Evolutionary conservation across 2,329 filamentous ascomycete species (phyloP), one percentile per base, ranked within the genome.

Genomic region (Cladosporium sp.): DNA sequence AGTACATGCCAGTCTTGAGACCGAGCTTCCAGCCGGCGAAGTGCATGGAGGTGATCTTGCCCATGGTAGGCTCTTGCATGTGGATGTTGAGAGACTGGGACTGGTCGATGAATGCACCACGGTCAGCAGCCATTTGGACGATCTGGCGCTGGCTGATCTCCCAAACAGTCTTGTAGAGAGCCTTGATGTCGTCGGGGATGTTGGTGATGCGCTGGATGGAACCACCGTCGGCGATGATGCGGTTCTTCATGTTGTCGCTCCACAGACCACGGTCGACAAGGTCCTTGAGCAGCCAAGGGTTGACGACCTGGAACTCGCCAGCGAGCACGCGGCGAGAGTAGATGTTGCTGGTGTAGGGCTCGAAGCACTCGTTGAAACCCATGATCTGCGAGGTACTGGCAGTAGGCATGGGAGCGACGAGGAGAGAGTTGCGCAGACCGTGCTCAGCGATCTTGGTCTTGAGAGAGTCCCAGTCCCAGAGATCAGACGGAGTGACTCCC

Each of bases 221-320:
- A 59, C 93, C 93, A 60, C 89, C 89, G 56, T 96, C 92, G 52
- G 93, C 87, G 65, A 99, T 99, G 79, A 99, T 99, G 64, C 93
- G 90, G 80, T 99, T 99, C 85, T 99, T 99, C 93, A 99, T 99
- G 76, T 90, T 89, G 74, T 99, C 92, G 42, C 92, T 96, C 93
- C 93, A 99, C 39, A 99, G 80, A 55, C 93, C 93, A 77, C 96
- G 88, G 67, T 99, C 93, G 61, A 99, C 93, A 24, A 99, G 84
- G 65, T 99, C 93, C 80, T 96, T 96, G 55, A 99, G 83, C 56
- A 99, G 76, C 93, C 93, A 99, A 47, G 93, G 93, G 78, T 99
- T 99, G 70, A 99, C 93, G 49, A 99, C 89, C 76, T 99, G 93
- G 84, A 99, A 99, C 72, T 99, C 93, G 63, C 93, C 93, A 61